A percentile compares a stretch with the other conserved stretches of the same genome.
phyloP scores from a whole-genome alignment of 1,284 basidiomycete genomes.

The Clitocybe nebularis region DNA sequence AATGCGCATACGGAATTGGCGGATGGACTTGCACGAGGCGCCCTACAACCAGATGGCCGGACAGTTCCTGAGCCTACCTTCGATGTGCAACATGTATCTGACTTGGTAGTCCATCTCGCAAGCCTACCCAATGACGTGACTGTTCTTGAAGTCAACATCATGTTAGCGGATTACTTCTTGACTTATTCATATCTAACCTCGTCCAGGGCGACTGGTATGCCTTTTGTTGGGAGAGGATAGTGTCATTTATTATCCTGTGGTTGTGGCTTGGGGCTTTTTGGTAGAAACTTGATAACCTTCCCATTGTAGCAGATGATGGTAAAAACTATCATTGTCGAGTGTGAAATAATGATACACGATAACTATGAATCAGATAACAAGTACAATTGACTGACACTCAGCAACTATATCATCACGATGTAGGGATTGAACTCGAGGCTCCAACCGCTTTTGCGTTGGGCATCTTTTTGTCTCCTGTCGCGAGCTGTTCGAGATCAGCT shows the following conservation, averaged over 20 bases:
- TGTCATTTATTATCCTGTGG: neutral
- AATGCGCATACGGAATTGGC: conserved; percentile 67
- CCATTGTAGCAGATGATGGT: neutral
- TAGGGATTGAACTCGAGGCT: conserved; percentile 18
- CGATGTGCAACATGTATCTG: conserved; percentile 67
- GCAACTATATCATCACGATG: conserved; percentile 3
- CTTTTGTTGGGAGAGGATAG: conserved; percentile 62
- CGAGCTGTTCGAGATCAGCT: conserved; percentile 80
- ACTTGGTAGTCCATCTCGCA: conserved; percentile 69
- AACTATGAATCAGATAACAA: neutral
- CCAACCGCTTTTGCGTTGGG: conserved; percentile 59
- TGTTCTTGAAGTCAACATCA: conserved; percentile 69
- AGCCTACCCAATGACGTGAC: conserved; percentile 64
- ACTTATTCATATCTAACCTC: neutral
- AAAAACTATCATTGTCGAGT: neutral
- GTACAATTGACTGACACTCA: conserved; percentile 1
- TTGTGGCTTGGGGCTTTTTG: neutral
- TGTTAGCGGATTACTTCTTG: conserved; percentile 43
- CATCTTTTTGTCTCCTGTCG: conserved; percentile 87
- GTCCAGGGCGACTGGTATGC: conserved; percentile 52
- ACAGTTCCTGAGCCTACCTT: conserved; percentile 59
- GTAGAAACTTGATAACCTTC: neutral
- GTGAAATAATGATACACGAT: neutral
- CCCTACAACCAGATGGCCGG: conserved; percentile 67
- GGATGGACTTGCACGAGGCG: conserved; percentile 40